Conservation (phyloP, 352 stramenopile genomes). For the Phytophthora nicotianae region DNA sequence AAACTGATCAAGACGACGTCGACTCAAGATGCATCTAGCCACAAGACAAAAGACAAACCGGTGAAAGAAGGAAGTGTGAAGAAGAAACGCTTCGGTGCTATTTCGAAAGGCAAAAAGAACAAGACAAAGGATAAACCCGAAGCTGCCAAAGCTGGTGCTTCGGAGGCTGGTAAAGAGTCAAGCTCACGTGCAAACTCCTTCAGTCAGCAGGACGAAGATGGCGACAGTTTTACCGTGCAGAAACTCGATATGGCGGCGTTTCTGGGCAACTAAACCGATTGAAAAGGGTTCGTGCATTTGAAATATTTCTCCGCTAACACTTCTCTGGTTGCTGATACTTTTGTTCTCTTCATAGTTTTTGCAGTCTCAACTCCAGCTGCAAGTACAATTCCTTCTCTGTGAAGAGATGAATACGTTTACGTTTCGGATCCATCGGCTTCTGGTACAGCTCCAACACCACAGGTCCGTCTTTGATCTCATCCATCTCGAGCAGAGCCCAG, state of each 20-base stretch:
- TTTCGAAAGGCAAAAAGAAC: conserved; percentile 45
- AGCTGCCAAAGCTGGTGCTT: conserved; percentile 19
- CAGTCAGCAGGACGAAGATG: conserved; percentile 39
- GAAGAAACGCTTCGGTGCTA: conserved; percentile 45
- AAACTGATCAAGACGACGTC: conserved; percentile 74
- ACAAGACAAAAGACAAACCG: conserved; percentile 53
- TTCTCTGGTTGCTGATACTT: neutral
- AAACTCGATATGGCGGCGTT: conserved; percentile 82
- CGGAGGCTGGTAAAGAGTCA: conserved; percentile 34
- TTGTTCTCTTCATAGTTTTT: conserved; percentile 26
- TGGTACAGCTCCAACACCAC: conserved; percentile 69
- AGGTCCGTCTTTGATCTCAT: conserved; percentile 49
- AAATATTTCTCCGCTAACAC: neutral
- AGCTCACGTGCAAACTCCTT: conserved; percentile 48
- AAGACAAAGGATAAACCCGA: conserved; percentile 43
- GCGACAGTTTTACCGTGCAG: conserved; percentile 70
- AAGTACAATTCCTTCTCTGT: conserved; percentile 77
- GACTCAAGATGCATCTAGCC: conserved; percentile 49
- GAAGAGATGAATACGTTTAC: conserved; percentile 74
- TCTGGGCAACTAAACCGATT: conserved; percentile 40
- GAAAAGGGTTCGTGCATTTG: conserved; percentile 1
- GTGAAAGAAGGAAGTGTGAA: conserved; percentile 51
- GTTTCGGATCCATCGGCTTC: conserved; percentile 70
- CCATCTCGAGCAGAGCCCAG: conserved; percentile 75
- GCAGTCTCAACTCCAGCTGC: conserved; percentile 47